These are phyloP conservation scores for Solanum tacnaense DNA, from an alignment of 257 asterid species.

Conservation along the genomic window DNA sequence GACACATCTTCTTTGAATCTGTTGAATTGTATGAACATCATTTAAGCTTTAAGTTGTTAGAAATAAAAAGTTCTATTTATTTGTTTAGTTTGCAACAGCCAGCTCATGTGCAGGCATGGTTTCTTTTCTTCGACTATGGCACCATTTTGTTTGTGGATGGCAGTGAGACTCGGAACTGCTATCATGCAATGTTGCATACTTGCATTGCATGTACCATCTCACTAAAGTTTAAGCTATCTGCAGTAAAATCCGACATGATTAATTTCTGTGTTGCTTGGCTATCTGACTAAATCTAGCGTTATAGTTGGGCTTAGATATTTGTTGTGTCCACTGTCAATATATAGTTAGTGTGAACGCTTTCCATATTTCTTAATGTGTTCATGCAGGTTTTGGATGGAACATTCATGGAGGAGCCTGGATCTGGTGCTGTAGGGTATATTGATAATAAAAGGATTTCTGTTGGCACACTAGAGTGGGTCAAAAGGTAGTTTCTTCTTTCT, in stretches of 20 bases:
- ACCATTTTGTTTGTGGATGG: not conserved
- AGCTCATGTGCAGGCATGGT: not conserved
- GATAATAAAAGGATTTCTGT: constrained; percentile 64
- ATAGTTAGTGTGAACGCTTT: not conserved
- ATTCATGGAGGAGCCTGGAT: constrained; percentile 92
- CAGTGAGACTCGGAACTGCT: not conserved
- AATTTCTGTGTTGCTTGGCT: not conserved
- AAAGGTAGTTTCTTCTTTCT: constrained; percentile 40
- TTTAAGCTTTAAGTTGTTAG: not conserved
- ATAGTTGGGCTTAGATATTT: not conserved
- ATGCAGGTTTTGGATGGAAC: constrained; percentile 79
- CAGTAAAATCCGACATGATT: not conserved
- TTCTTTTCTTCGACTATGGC: not conserved
- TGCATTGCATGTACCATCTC: not conserved
- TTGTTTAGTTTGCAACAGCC: not conserved
- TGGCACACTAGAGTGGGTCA: constrained; percentile 93
- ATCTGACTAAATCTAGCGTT: not conserved
- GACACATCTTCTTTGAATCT: not conserved
- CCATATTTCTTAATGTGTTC: not conserved
- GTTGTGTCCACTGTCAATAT: not conserved
- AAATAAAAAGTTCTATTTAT: not conserved
- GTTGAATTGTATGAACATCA: not conserved
- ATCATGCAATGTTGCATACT: not conserved
- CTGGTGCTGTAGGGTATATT: constrained; percentile 87
- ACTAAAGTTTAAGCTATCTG: not conserved